phyloP scores from a whole-genome alignment of 176 grass and related monocot species.

The Lolium rigidum region DNA sequence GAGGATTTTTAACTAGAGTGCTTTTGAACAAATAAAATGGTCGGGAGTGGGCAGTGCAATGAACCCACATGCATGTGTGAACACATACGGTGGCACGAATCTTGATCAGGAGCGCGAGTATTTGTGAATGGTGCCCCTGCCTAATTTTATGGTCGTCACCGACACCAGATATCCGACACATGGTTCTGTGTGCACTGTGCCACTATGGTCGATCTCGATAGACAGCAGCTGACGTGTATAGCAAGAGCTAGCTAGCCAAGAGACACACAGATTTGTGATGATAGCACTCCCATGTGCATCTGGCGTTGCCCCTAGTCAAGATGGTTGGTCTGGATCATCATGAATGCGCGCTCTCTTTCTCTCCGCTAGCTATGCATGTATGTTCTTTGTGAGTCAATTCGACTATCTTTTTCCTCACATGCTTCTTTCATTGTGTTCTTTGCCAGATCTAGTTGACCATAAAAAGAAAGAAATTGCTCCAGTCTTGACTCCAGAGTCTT shows the following conservation, averaged over 20 bases:
- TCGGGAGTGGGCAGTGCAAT: too few relatives aligned
- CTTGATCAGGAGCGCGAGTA: neutral
- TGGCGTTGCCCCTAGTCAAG: conserved; percentile 43
- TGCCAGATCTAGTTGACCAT: neutral
- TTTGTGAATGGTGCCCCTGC: neutral
- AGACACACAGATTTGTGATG: neutral
- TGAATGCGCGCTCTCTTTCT: neutral
- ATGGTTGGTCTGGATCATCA: conserved; percentile 31
- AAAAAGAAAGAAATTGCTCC: neutral
- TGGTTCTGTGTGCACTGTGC: conserved; percentile 16
- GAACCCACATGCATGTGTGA: neutral
- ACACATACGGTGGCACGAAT: neutral
- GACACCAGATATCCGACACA: conserved; percentile 43
- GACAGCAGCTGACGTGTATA: neutral
- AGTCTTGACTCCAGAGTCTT: neutral
- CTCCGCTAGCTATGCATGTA: neutral
- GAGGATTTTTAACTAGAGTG: too few relatives aligned
- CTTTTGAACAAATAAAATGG: too few relatives aligned
- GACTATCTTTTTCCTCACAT: neutral
- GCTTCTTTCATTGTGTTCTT: neutral
- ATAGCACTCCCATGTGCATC: conserved; percentile 33
- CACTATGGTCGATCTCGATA: neutral
- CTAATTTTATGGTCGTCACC: conserved; percentile 11
- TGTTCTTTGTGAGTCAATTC: neutral
- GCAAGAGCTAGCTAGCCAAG: neutral